Base-by-base conservation (phyloP, 1,284 basidiomycete species). In the Omphalotus olearius region DNA sequence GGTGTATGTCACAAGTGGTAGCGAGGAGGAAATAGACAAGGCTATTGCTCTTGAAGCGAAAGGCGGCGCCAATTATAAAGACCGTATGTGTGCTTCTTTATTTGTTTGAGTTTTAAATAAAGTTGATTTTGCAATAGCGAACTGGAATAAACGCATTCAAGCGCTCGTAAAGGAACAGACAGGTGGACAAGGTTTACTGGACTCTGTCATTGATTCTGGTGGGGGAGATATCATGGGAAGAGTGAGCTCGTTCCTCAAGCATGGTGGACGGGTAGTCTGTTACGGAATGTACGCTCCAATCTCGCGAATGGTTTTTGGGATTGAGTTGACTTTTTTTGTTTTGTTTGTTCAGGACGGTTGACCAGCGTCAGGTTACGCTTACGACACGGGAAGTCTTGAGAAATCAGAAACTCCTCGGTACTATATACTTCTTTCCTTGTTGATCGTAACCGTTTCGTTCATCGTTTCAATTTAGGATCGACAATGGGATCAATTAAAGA, bases 401-500 rank as follows among this genome's bases (percentile, higher is more conserved):
- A 59, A 89, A 91, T 60, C 80, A 88, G 45, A 80, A 85, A 52
- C 69, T 94, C 36, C 73, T 90, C 39, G 90, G 89, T 88, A 47
- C 44, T 73, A n/a, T n/a, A n/a, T n/a, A n/a, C n/a, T n/a, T n/a
- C n/a, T n/a, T 25, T 50, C 25, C 11, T 42, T 9, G 41, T 47
- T 51, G 23, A 13, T 51, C 28, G 6, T 39, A 30, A 18, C 43
- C 44, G 40, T 36, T 55, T 50, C 50, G 18, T 20, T 57, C 28
- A 45, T 49, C 42, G 28, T 50, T 56, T 45, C 33, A 51, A 36
- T 44, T 45, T 59, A 88, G 86, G 87, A 41, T 86, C 88, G 0
- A 91, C 88, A 17, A 91, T 94, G 87, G 92, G 91, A 11, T 91
- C 89, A n/a, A 78, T 77, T 51, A 72, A 79, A 51, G 91, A 94